Percentiles rank a stretch among this genome's conserved stretches.
phyloP scores from a whole-genome alignment of 495 filamentous ascomycete genomes.

The Recurvomyces mirabilis region DNA sequence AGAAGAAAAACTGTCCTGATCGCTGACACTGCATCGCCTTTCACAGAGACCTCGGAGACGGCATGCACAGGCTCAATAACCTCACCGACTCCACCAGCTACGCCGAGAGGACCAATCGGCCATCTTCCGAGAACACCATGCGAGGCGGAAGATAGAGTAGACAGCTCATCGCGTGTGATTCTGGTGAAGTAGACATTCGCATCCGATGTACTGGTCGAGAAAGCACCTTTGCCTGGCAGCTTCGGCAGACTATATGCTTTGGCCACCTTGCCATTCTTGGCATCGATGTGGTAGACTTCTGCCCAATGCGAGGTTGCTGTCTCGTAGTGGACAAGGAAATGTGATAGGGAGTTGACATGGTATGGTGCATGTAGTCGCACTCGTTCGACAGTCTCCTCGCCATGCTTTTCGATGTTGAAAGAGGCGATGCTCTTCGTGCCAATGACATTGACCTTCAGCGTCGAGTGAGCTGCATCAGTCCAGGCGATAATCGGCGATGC shows the following conservation, averaged over 20 bases:
- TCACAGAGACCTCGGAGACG: constrained; percentile 70
- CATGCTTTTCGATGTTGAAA: constrained; percentile 40
- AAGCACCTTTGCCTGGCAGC: constrained; percentile 54
- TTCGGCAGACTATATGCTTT: constrained; percentile 69
- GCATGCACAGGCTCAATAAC: constrained; percentile 44
- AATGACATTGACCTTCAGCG: constrained; percentile 68
- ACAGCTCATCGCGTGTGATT: constrained; percentile 57
- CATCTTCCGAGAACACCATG: constrained; percentile 65
- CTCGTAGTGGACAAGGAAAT: constrained; percentile 78
- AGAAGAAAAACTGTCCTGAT: constrained; percentile 63
- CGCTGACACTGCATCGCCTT: constrained; percentile 52
- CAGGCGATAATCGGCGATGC: constrained; percentile 72
- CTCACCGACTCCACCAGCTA: background rate
- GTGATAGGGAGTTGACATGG: constrained; percentile 53
- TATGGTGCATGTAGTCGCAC: constrained; percentile 66
- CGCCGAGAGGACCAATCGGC: constrained; percentile 34
- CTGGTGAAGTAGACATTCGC: constrained; percentile 83
- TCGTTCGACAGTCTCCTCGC: constrained; percentile 48
- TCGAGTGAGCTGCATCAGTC: constrained; percentile 57
- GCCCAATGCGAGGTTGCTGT: constrained; percentile 62
- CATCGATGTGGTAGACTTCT: constrained; percentile 73
- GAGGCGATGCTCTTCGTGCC: constrained; percentile 53
- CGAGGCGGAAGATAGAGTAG: constrained; percentile 63
- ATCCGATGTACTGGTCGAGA: constrained; percentile 65
- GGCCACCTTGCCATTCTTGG: constrained; percentile 49